These are phyloP conservation scores for Zymoseptoria tritici DNA, from an alignment of 2,329 filamentous ascomycete genomes.

Conservation along the genomic window DNA sequence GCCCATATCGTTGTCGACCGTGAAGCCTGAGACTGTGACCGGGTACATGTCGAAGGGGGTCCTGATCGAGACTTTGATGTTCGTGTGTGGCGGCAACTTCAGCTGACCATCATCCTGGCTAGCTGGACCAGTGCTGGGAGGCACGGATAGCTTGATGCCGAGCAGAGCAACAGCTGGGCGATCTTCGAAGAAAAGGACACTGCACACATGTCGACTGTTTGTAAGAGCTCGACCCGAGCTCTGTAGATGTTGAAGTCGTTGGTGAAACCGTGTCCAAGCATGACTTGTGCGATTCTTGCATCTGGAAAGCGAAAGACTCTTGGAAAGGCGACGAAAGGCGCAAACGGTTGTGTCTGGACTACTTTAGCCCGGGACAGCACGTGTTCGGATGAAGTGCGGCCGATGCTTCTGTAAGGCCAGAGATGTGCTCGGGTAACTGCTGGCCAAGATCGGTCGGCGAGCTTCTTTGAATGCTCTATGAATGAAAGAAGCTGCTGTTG, in stretches of 20 bases:
- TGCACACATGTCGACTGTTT: neutral
- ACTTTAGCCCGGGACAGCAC: neutral
- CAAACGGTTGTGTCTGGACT: neutral
- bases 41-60: neutral
- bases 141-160: neutral
- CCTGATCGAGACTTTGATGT: neutral
- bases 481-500: neutral
- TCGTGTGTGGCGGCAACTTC: neutral
- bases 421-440: neutral
- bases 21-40: neutral
- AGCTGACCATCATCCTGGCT: neutral
- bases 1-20: neutral
- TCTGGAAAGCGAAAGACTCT: neutral
- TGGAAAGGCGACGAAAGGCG: neutral
- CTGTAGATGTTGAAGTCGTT: neutral
- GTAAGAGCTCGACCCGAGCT: neutral
- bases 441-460: neutral
- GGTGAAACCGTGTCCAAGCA: neutral
- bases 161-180: neutral
- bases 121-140: neutral
- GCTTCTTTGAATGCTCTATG: neutral
- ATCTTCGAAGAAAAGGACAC: neutral
- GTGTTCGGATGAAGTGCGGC: neutral
- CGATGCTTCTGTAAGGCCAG: neutral
- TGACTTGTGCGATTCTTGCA: neutral